Base-by-base conservation (phyloP, 352 stramenopile species). In the Phytophthora melonis region DNA sequence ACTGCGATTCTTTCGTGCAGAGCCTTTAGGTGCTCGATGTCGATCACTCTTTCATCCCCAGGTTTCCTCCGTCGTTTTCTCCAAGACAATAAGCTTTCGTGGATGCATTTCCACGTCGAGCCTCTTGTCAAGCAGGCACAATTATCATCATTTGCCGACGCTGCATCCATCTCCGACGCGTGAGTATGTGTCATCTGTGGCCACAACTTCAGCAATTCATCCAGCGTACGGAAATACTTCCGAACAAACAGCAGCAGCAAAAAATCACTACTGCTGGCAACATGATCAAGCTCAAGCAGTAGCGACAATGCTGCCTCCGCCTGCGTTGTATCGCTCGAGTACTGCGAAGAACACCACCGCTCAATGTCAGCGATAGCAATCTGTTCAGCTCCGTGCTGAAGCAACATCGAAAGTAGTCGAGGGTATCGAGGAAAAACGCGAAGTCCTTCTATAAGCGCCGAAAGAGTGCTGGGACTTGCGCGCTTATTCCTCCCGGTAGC, bases 1-100 rank as follows among this genome's bases (percentile, higher is more conserved):
- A 54, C 10, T 27, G 6, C 7, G 11, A 56, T 14, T 3, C 65
- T n/a, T 4, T 8, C 41, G 27, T 47, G 67, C 11, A 86, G 27
- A 53, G 81, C 82, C 8, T 50, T 30, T 5, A 86, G 32, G 27
- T 86, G 77, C 16, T 86, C 63, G 2, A 43, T 55, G n/a, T 71
- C 68, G 18, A 84, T 34, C 13, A 32, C 6, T 41, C n/a, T 13
- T 3, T 45, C 8, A 57, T 25, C 34, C 1, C 19, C 5, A 19
- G 5, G n/a, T 43, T 23, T 68, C 18, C 34, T 67, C 16, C 52
- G 69, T 52, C 16, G 19, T 19, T 64, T 57, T 25, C 30, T 56
- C 53, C 54, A 67, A 36, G 49, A 36, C n/a, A 63, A 7, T 27
- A 79, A 27, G 8, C 16, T 62, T 43, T 76, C 58, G 0, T 66